Base-by-base conservation (phyloP, 306 rosid species). In the Macrotyloma uniflorum region DNA sequence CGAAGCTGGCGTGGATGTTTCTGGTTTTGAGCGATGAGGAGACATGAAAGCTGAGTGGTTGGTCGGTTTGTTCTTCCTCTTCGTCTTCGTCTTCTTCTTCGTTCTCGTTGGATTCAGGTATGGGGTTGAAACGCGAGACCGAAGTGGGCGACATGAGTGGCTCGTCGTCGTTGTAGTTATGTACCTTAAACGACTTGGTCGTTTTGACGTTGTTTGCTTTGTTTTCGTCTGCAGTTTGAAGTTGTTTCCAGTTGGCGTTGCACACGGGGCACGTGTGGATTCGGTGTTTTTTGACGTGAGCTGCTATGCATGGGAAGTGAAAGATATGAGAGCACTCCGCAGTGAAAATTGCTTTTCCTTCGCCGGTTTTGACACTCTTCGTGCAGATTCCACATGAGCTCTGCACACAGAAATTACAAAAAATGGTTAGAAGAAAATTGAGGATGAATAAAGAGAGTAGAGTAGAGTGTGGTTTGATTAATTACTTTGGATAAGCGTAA, bases 331-430 rank as follows among this genome's bases (percentile, higher is more conserved):
- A 90, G 65, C 98, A 94, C 78, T 94, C 97, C 5, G 97, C 90
- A 16, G 98, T 94, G 91, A 92, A 90, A 77, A 92, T 94, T 22
- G 98, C 98, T 1, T 90, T 92, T 63, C 98, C 97, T 64, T 89
- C 91, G 6, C 98, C 96, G 5, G 86, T 80, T 78, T 88, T 94
- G 53, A 89, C 95, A 71, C 83, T 80, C 36, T 83, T 90, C 7
- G 81, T 42, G 73, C 98, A 94, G 82, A 90, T 87, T 87, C 97
- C 97, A 58, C 98, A 94, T 38, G 91, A 77, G 82, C 70, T 89
- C 97, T 94, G 90, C 78, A 67, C 70, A 67, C 14, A 65, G 8
- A 57, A 5, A 1, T 15, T 4, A 8, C 77, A 61, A 46, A n/a
- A 18, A 40, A 42, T 16, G 36, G 16, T 67, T 53, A n/a, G 51